Evolutionary conservation across 1,284 basidiomycete genomes (phyloP).

Genomic region (Apiotrichum veenhuisii): DNA sequence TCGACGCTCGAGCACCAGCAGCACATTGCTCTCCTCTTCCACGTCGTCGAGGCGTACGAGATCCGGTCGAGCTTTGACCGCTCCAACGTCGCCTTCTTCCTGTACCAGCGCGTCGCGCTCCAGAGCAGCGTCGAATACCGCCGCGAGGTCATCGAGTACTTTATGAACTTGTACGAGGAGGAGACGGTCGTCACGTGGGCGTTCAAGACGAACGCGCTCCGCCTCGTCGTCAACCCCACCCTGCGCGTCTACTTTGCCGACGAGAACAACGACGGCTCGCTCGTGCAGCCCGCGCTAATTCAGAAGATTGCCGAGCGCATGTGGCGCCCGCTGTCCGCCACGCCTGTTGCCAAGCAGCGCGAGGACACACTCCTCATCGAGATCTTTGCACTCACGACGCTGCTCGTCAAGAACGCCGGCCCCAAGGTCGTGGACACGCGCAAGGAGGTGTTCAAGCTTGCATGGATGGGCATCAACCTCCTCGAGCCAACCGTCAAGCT

Average conservation of each 20-base stretch:
- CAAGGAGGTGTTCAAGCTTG: constrained; percentile 93
- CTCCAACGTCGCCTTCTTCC: constrained; percentile 75
- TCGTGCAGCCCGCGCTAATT: constrained; percentile 34
- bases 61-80: constrained; percentile 79
- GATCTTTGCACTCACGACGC: constrained; percentile 82
- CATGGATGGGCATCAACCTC: constrained; percentile 78
- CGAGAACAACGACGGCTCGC: constrained; percentile 40
- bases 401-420: constrained; percentile 81
- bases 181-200: constrained; percentile 59
- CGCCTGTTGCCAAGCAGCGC: constrained; percentile 31
- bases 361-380: constrained; percentile 72
- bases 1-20: constrained; percentile 60
- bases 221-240: constrained; percentile 84
- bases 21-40: constrained; percentile 83
- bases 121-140: constrained; percentile 61
- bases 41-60: constrained; percentile 78
- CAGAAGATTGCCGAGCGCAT: constrained; percentile 40
- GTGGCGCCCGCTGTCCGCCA: constrained; percentile 40
- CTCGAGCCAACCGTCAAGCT: constrained; percentile 78
- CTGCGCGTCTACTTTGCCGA: constrained; percentile 67
- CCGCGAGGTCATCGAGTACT: constrained; percentile 76
- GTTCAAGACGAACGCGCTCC: constrained; percentile 82
- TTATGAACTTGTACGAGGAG: constrained; percentile 78
- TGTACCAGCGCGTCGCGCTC: constrained; percentile 77
- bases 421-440: constrained; percentile 72